Conservation (phyloP, 768 basidiomycete species). For the Collybia sordida region DNA sequence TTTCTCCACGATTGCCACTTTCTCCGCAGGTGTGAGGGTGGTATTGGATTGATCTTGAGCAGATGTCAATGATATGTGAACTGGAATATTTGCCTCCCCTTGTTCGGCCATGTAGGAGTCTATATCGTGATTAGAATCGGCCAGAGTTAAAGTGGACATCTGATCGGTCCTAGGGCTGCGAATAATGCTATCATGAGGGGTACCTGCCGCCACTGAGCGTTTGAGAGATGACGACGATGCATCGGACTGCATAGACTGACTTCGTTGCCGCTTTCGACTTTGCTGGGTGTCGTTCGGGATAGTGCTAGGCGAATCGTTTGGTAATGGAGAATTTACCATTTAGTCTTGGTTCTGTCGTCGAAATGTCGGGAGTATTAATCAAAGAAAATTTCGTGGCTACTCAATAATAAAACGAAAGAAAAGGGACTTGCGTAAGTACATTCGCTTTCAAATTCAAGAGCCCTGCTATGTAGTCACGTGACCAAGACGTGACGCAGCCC, state of each 20-base stretch:
- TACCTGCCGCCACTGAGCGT: constrained; percentile 73
- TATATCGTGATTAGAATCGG: constrained; percentile 53
- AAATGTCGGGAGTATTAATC: constrained; percentile 15
- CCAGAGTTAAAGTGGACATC: constrained; percentile 39
- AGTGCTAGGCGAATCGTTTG: constrained; percentile 44
- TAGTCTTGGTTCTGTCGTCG: constrained; percentile 7
- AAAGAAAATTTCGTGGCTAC: constrained; percentile 7
- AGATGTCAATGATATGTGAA: constrained; percentile 23
- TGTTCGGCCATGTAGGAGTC: constrained; percentile 69
- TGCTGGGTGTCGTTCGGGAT: constrained; percentile 37
- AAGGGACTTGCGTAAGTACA: constrained; percentile 5
- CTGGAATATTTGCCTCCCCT: constrained; percentile 38
- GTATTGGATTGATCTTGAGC: constrained; percentile 20
- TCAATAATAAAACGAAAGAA: constrained; percentile 5
- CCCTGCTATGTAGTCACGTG: too few relatives aligned
- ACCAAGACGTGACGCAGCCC: too few relatives aligned
- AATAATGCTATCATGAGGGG: constrained; percentile 38
- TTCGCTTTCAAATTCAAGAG: background rate
- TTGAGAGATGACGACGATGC: constrained; percentile 74
- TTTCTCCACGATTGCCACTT: constrained; percentile 48
- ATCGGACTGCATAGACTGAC: constrained; percentile 73
- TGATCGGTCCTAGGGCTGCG: constrained; percentile 41
- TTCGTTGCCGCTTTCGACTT: constrained; percentile 71
- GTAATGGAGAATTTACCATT: constrained; percentile 50
- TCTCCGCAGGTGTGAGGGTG: constrained; percentile 36